phyloP scores from a whole-genome alignment of 2,329 filamentous ascomycete species.

The Fusarium floridanum region DNA sequence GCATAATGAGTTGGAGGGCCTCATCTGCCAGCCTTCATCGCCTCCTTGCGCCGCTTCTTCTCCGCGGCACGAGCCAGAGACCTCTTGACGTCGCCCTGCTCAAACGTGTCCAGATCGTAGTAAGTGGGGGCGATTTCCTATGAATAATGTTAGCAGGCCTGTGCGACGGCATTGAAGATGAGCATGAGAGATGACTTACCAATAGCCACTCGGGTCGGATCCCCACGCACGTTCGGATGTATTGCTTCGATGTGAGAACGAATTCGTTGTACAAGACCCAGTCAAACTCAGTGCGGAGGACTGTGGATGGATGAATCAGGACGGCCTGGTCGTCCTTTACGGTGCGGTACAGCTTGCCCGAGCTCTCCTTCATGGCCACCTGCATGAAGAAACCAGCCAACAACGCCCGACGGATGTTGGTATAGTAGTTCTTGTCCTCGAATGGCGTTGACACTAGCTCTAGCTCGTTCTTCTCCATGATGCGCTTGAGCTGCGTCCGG shows the following conservation, averaged over 20 bases:
- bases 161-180: not conserved
- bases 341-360: conserved; percentile 91
- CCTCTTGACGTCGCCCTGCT: conserved; percentile 86
- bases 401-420: conserved; percentile 92
- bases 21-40: conserved; percentile 64
- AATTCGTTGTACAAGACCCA: conserved; percentile 99
- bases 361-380: conserved; percentile 91
- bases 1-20: conserved; percentile 14
- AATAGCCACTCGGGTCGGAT: conserved; percentile 95
- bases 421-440: conserved; percentile 97
- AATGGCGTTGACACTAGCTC: conserved; percentile 91
- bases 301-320: conserved; percentile 92
- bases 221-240: conserved; percentile 92
- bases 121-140: conserved; percentile 94
- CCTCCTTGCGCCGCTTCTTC: conserved; percentile 71
- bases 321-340: conserved; percentile 98
- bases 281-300: conserved; percentile 88
- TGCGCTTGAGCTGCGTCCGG: conserved; percentile 88
- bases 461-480: conserved; percentile 93
- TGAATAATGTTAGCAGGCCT: conserved; percentile 25
- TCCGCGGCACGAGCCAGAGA: conserved; percentile 70
- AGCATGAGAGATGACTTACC: conserved; percentile 63
- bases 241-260: conserved; percentile 97
- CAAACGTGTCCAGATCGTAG: conserved; percentile 87
- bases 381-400: conserved; percentile 99